These are phyloP conservation scores for Buddleja alternifolia DNA, from an alignment of 257 asterid species.

Conservation along the genomic window DNA sequence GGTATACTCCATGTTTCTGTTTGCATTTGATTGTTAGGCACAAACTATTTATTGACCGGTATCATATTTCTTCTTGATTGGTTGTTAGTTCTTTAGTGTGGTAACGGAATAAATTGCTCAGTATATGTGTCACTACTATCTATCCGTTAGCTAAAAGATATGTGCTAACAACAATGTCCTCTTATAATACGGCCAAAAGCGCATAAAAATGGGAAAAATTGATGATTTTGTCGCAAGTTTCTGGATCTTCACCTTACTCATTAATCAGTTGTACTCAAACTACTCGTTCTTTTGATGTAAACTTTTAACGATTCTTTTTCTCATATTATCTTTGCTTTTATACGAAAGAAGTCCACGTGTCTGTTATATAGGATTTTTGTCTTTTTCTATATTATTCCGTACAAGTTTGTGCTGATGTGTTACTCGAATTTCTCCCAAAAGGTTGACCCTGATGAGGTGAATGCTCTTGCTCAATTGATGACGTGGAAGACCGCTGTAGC, in stretches of 20 bases:
- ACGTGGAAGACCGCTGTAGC: slow-evolving; percentile 99
- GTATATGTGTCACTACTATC: not conserved
- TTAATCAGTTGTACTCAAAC: not conserved
- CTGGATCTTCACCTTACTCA: not conserved
- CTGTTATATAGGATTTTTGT: not conserved
- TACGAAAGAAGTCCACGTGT: not conserved
- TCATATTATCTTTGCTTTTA: not conserved
- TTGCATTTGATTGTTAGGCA: slow-evolving; percentile 2
- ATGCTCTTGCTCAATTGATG: slow-evolving; percentile 98
- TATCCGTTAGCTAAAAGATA: not conserved
- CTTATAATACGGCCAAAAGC: not conserved
- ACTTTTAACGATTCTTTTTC: not conserved
- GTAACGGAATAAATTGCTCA: not conserved
- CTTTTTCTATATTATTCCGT: not conserved
- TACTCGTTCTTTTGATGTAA: not conserved
- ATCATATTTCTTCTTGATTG: not conserved
- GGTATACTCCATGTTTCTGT: not conserved
- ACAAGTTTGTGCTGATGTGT: slow-evolving; percentile 30
- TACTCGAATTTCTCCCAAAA: slow-evolving; percentile 26
- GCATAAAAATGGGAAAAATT: not conserved
- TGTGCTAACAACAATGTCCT: not conserved
- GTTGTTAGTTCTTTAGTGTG: not conserved
- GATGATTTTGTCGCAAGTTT: not conserved
- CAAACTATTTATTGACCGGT: not conserved
- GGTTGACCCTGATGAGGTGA: slow-evolving; percentile 98